Conservation (phyloP, 805 yeast species). For the Saccharomycopsis sp. region DNA sequence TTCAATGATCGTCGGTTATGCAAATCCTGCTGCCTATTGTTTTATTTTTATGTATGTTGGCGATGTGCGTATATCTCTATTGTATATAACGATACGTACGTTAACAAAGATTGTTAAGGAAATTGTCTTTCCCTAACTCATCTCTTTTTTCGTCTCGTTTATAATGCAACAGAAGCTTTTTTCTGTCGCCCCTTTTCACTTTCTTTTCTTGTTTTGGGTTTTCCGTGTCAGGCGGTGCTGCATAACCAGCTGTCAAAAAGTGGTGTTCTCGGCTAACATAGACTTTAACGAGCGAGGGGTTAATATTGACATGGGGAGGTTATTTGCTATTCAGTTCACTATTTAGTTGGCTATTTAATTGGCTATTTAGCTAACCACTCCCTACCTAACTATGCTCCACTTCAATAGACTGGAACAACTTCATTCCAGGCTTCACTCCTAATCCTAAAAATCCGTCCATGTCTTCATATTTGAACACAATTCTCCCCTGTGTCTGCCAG, state of each 20-base stretch:
- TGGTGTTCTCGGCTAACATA: not conserved
- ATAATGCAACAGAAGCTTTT: not conserved
- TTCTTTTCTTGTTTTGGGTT: conserved; percentile 20
- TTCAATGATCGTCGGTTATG: not conserved
- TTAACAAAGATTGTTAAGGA: no score
- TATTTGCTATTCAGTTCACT: no score
- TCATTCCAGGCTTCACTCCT: conserved; percentile 40
- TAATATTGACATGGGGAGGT: no score
- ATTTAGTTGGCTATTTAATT: not conserved
- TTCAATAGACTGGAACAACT: conserved; percentile 45
- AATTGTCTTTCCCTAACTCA: not conserved
- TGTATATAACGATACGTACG: not conserved
- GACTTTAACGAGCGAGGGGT: not conserved
- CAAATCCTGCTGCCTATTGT: not conserved
- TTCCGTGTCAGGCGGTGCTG: not conserved
- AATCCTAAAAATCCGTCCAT: conserved; percentile 69
- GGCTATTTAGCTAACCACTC: no score
- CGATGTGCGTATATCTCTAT: not conserved
- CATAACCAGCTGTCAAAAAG: not conserved
- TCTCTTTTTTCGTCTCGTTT: not conserved
- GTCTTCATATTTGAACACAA: conserved; percentile 36
- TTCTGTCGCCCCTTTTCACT: conserved; percentile 6
- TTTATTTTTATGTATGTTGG: not conserved
- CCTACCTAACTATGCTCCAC: no score
- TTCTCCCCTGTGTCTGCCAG: conserved; percentile 23